phyloP scores from a whole-genome alignment of 2,329 filamentous ascomycete genomes.

The Didymella arachidicola region DNA sequence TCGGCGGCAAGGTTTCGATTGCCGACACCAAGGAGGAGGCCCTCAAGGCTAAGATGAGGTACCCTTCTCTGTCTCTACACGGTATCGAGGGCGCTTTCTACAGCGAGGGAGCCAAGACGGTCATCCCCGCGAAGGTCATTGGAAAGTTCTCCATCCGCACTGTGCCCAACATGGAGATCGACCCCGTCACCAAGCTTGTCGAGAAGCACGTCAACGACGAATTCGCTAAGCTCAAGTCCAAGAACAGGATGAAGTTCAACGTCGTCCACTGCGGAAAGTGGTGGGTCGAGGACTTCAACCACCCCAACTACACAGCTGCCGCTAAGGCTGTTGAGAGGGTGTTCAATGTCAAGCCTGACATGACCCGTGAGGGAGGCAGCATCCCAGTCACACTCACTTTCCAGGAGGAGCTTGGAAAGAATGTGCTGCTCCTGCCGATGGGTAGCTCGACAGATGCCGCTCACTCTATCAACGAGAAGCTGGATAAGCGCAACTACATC shows the following conservation, averaged over 20 bases:
- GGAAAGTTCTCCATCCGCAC: slow-evolving; percentile 99
- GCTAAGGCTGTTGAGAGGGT: slow-evolving; percentile 96
- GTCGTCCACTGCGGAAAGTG: slow-evolving; percentile 94
- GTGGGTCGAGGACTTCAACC: slow-evolving; percentile 97
- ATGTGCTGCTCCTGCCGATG: slow-evolving; percentile 94
- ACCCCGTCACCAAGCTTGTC: slow-evolving; percentile 84
- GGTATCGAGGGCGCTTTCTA: slow-evolving; percentile 96
- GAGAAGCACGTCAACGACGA: slow-evolving; percentile 82
- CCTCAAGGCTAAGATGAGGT: slow-evolving; percentile 95
- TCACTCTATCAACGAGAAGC: slow-evolving; percentile 98
- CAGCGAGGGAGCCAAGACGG: slow-evolving; percentile 92
- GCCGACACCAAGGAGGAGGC: slow-evolving; percentile 88
- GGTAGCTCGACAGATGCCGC: slow-evolving; percentile 95
- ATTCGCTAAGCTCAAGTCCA: slow-evolving; percentile 86
- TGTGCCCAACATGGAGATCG: slow-evolving; percentile 95
- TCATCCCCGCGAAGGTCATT: slow-evolving; percentile 96
- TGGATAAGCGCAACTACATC: slow-evolving; percentile 97
- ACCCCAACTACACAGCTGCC: slow-evolving; percentile 98
- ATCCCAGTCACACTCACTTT: slow-evolving; percentile 98
- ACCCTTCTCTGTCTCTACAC: slow-evolving; percentile 91
- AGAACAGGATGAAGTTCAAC: slow-evolving; percentile 85
- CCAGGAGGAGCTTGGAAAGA: slow-evolving; percentile 97
- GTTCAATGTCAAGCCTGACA: slow-evolving; percentile 90
- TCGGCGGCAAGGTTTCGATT: slow-evolving; percentile 89
- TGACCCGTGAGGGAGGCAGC: slow-evolving; percentile 95